Conservation (phyloP, 768 basidiomycete genomes). For the Termitomyces heimii region DNA sequence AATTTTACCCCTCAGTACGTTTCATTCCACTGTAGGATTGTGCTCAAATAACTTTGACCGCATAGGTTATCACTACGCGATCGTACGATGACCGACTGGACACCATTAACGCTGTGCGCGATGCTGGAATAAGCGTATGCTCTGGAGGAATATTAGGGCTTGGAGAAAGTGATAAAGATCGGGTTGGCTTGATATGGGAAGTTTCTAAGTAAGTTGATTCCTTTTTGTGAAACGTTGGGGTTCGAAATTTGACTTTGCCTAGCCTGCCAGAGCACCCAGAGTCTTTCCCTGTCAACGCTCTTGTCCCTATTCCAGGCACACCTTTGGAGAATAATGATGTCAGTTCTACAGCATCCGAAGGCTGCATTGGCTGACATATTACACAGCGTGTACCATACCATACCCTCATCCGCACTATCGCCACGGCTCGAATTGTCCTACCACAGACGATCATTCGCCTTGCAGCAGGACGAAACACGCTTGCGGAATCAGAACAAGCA, state of each 20-base stretch:
- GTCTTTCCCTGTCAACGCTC: slow-evolving; percentile 96
- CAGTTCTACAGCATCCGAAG: slow-evolving; percentile 11
- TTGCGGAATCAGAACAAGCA: slow-evolving; percentile 88
- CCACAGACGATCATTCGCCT: slow-evolving; percentile 92
- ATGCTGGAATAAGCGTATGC: slow-evolving; percentile 96
- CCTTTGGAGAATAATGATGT: slow-evolving; percentile 90
- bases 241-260: slow-evolving; percentile 11
- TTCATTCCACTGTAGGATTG: background rate
- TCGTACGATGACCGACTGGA: slow-evolving; percentile 90
- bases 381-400: slow-evolving; percentile 73
- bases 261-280: slow-evolving; percentile 98
- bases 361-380: slow-evolving; percentile 1
- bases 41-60: background rate
- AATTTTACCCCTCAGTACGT: slow-evolving; percentile 86
- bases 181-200: slow-evolving; percentile 92
- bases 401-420: slow-evolving; percentile 87
- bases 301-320: slow-evolving; percentile 94
- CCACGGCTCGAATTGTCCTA: slow-evolving; percentile 89
- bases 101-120: slow-evolving; percentile 86
- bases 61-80: slow-evolving; percentile 89
- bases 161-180: slow-evolving; percentile 85
- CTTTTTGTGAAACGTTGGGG: background rate
- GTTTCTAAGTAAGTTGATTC: slow-evolving; percentile 66
- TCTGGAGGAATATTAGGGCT: slow-evolving; percentile 95
- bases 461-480: slow-evolving; percentile 87